Base-by-base conservation (phyloP, 352 stramenopile genomes). In the Pythium chondricola region DNA sequence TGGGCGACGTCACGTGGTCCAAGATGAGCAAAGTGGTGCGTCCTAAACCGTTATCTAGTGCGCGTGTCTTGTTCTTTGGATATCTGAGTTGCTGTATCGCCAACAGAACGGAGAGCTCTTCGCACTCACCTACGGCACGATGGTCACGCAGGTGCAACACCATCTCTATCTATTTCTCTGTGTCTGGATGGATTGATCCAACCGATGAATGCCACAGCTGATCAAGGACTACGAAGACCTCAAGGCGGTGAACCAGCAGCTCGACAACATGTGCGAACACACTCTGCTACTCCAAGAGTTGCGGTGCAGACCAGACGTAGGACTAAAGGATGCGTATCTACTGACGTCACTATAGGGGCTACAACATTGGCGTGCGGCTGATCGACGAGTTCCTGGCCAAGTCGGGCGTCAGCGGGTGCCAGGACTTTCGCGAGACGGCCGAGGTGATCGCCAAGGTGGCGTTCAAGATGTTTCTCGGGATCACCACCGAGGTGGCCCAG, bases 381-480 rank as follows among this genome's bases (percentile, higher is more conserved):
- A 92, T 99, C 17, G 96, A 99, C 65, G 96, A 99, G 65, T 98
- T 98, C 57, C 64, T 99, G 11, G 91, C 93, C 63, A 99, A 98
- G 73, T 93, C 88, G 26, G 82, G 91, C 14, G 71, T 93, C 6
- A 67, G 48, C 43, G 66, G 39, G 38, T 96, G 88, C 62, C 56
- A 75, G 45, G 86, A 96, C 63, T 96, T 99, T 36, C 75, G 76
- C 29, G 93, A 98, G 50, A 98, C 95, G 14, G 77, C 89, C 24
- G 93, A 99, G 43, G 87, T 98, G 22, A 81, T 99, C 48, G 83
- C 92, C 30, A 98, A 98, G 53, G 85, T 98, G 22, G 95, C 92
- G 6, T 98, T 98, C 60, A 96, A 97, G 64, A 98, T 98, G 96
- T 99, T 98, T 60, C 64, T 98, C 18, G 96, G 96, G n/a, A 84